Evolutionary conservation across 176 grass and related monocot genomes (phyloP).

Genomic region (Eragrostis curvula): DNA sequence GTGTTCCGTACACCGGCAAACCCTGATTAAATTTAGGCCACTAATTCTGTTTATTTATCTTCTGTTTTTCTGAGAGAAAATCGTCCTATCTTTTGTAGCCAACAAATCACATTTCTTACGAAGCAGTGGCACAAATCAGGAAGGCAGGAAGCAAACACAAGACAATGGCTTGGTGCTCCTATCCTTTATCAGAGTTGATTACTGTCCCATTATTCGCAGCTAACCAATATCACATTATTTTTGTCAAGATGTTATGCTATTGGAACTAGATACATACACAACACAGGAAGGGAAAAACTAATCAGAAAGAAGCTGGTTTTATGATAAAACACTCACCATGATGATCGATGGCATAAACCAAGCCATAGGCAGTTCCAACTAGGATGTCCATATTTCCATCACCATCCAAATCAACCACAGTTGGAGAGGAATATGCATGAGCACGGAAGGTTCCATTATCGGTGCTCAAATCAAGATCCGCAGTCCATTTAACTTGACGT

Average conservation of each 20-base stretch:
- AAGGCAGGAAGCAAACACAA: background rate
- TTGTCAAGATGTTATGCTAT: conserved; percentile 9
- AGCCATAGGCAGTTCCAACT: conserved; percentile 88
- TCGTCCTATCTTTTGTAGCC: background rate
- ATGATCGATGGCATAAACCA: conserved; percentile 95
- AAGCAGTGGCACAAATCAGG: background rate
- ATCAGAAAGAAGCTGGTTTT: conserved; percentile 22
- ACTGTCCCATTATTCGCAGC: conserved; percentile 6
- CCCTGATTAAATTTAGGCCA: background rate
- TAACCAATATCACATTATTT: conserved; percentile 29
- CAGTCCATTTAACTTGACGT: conserved; percentile 84
- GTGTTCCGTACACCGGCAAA: background rate
- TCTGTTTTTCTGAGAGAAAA: background rate
- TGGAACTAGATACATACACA: conserved; percentile 7
- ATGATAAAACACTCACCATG: conserved; percentile 54
- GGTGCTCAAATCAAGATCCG: conserved; percentile 82
- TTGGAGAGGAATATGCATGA: conserved; percentile 85
- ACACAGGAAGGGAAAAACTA: conserved; percentile 1
- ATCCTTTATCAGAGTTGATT: background rate
- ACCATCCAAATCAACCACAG: conserved; percentile 96
- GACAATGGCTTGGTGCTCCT: background rate
- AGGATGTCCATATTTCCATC: conserved; percentile 97
- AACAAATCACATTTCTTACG: conserved; percentile 1
- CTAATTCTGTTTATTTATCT: background rate
- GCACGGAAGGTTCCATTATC: conserved; percentile 73